These are phyloP conservation scores for Kodamaea anthophila DNA, from an alignment of 1,139 yeast species.

Conservation along the genomic window DNA sequence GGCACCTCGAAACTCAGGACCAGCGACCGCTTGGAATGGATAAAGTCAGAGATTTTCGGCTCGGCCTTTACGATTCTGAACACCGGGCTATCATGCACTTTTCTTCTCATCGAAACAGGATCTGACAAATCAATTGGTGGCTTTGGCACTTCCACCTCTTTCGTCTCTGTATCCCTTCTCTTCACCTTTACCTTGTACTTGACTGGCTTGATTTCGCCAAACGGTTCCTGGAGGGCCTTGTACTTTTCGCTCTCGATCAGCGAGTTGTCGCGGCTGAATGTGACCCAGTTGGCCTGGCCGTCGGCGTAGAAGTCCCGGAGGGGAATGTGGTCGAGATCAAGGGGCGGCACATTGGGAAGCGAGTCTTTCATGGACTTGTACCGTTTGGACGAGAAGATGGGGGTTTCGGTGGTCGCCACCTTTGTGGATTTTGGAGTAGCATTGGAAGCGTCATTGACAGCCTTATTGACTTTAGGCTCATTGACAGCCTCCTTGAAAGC, in stretches of 20 bases:
- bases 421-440: too few relatives aligned
- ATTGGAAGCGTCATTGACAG: too few relatives aligned
- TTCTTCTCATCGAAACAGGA: too few relatives aligned
- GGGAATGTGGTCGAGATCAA: conserved; percentile 14
- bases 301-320: conserved; percentile 21
- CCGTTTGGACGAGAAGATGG: too few relatives aligned
- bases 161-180: not conserved
- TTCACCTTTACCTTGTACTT: conserved; percentile 1
- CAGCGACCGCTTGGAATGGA: conserved; percentile 3
- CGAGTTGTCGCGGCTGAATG: conserved; percentile 21
- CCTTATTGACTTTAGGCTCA: too few relatives aligned
- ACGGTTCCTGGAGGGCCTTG: conserved; percentile 15
- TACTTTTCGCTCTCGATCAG: conserved; percentile 18
- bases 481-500: too few relatives aligned
- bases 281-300: conserved; percentile 34
- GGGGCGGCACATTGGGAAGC: conserved; percentile 7
- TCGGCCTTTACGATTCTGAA: conserved; percentile 3
- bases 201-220: not conserved
- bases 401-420: too few relatives aligned
- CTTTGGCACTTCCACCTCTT: conserved; percentile 3
- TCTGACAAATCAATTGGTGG: too few relatives aligned
- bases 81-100: too few relatives aligned
- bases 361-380: conserved; percentile 3
- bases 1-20: conserved; percentile 14
- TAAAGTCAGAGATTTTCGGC: conserved; percentile 7